phyloP scores from a whole-genome alignment of 164 flowering plant species.

The Brasenia schreberi region DNA sequence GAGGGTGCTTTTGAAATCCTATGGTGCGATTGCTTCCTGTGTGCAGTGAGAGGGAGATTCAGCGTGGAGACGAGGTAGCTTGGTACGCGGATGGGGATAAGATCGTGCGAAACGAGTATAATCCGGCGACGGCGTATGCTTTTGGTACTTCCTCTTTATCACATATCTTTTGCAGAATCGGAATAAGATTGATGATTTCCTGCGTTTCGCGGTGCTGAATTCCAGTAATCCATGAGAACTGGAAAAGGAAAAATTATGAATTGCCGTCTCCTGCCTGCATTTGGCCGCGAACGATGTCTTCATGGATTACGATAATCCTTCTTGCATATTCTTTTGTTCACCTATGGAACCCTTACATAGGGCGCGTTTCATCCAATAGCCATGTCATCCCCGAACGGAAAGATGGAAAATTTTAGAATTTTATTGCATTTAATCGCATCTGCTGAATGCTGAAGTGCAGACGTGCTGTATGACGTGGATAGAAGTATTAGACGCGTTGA shows the following conservation, averaged over 20 bases:
- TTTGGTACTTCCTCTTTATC: constrained; percentile 45
- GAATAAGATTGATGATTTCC: not conserved
- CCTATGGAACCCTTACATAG: not conserved
- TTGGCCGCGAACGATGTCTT: not conserved
- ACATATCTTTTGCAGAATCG: not conserved
- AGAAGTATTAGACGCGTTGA: not conserved
- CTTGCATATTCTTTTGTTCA: not conserved
- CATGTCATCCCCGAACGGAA: not conserved
- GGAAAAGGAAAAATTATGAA: not conserved
- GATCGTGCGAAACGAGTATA: constrained; percentile 71
- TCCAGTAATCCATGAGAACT: not conserved
- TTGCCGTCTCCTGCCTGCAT: not conserved
- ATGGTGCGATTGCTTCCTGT: constrained; percentile 6
- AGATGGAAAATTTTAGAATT: not conserved
- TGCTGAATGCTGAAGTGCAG: not conserved
- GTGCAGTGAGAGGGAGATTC: constrained; percentile 79
- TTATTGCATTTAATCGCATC: not conserved
- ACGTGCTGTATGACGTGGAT: not conserved
- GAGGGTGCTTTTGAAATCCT: constrained; percentile 8
- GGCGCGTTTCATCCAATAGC: too few relatives aligned
- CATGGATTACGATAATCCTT: not conserved
- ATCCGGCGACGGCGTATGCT: constrained; percentile 83
- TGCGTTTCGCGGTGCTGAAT: not conserved
- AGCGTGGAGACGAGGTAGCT: constrained; percentile 85
- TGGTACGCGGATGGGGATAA: constrained; percentile 97